These are phyloP conservation scores for Myxozyma monticola DNA, from an alignment of 805 yeast species.

Conservation along the genomic window DNA sequence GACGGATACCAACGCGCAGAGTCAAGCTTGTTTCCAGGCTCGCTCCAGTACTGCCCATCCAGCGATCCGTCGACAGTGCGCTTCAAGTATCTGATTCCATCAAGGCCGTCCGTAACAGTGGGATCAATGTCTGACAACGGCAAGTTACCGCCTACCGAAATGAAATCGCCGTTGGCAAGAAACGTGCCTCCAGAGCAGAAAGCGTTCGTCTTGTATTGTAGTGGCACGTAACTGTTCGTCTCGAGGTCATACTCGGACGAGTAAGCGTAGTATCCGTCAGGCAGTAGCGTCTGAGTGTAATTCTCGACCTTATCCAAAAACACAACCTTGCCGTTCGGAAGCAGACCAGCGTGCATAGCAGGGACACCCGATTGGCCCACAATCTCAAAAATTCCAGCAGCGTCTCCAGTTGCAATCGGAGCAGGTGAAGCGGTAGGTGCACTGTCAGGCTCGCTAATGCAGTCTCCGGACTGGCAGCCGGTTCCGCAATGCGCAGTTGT, in stretches of 20 bases:
- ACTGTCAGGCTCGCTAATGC: conserved; percentile 1
- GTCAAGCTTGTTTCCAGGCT: conserved; percentile 26
- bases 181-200: conserved; percentile 27
- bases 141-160: conserved; percentile 26
- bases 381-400: conserved; percentile 23
- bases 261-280: conserved; percentile 24
- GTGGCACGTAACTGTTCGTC: conserved; percentile 16
- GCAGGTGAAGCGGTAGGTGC: conserved; percentile 18
- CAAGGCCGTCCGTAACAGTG: conserved; percentile 23
- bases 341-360: conserved; percentile 27
- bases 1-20: conserved; percentile 26
- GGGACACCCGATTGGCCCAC: conserved; percentile 28
- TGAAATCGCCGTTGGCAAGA: conserved; percentile 23
- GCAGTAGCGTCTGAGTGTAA: conserved; percentile 21
- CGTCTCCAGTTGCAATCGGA: conserved; percentile 16
- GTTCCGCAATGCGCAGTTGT: conserved; percentile 25
- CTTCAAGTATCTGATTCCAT: conserved; percentile 23
- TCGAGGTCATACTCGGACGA: conserved; percentile 23
- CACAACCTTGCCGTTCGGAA: conserved; percentile 27
- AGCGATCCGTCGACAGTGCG: conserved; percentile 10
- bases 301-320: conserved; percentile 28
- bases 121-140: conserved; percentile 21
- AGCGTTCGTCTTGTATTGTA: conserved; percentile 26
- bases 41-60: conserved; percentile 25
- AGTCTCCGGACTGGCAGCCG: conserved; percentile 29